Evolutionary conservation across 2,329 filamentous ascomycete genomes (phyloP).

Genomic region (Juglanconis sp.): DNA sequence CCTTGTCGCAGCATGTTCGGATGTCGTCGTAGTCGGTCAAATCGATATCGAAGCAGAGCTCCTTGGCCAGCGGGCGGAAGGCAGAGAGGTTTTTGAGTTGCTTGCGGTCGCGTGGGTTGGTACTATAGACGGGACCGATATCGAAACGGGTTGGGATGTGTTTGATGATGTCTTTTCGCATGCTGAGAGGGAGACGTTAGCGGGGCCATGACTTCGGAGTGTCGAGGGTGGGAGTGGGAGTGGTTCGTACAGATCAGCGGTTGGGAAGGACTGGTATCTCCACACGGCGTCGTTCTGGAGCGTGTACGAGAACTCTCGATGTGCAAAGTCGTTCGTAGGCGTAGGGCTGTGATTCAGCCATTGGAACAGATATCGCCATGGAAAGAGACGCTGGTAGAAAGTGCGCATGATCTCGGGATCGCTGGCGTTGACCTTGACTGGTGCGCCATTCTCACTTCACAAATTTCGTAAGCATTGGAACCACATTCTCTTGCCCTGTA

Average conservation of each 20-base stretch:
- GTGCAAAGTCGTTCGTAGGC: conserved; percentile 81
- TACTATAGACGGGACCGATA: conserved; percentile 94
- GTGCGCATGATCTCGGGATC: conserved; percentile 85
- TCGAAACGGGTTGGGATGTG: conserved; percentile 93
- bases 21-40: conserved; percentile 98
- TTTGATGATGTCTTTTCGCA: conserved; percentile 87
- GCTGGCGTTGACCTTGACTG: conserved; percentile 46
- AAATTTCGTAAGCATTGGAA: conserved; percentile 17
- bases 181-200: conserved; percentile 40
- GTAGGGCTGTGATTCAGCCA: conserved; percentile 94
- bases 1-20: conserved; percentile 88
- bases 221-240: background rate
- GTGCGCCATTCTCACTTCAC: conserved; percentile 30
- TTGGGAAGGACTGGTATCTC: conserved; percentile 74
- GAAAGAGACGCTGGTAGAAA: conserved; percentile 94
- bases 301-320: conserved; percentile 95
- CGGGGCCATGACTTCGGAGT: background rate
- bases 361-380: conserved; percentile 91
- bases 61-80: conserved; percentile 86
- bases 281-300: conserved; percentile 90
- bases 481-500: background rate
- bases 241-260: conserved; percentile 46
- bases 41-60: conserved; percentile 98
- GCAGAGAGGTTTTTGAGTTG: conserved; percentile 73
- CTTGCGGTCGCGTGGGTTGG: conserved; percentile 92